Evolutionary conservation across 2,329 filamentous ascomycete species (phyloP).

Genomic region (Amauroascus niger): DNA sequence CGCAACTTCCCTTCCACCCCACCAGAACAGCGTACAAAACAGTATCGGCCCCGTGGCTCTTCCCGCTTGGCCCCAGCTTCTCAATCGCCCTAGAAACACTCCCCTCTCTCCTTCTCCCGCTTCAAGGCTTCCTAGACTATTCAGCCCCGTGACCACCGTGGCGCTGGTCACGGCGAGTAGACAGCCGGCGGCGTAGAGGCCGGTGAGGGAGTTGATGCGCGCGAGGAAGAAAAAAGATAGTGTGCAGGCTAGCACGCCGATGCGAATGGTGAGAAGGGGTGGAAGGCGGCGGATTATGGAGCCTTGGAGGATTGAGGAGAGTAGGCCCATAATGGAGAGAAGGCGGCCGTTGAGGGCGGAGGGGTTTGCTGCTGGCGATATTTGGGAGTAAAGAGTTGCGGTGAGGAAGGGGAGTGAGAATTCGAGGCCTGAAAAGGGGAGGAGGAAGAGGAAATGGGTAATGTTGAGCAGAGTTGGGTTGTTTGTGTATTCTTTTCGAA

Average conservation of each 20-base stretch:
- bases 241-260: constrained; percentile 68
- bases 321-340: constrained; percentile 80
- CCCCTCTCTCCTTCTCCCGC: constrained; percentile 71
- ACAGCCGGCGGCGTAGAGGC: constrained; percentile 71
- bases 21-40: constrained; percentile 97
- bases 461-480: constrained; percentile 72
- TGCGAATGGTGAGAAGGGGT: constrained; percentile 66
- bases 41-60: constrained; percentile 76
- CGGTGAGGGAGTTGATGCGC: constrained; percentile 54
- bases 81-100: constrained; percentile 72
- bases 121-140: constrained; percentile 85
- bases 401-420: constrained; percentile 97
- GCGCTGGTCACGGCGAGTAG: constrained; percentile 82
- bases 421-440: constrained; percentile 97
- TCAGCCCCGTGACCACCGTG: constrained; percentile 88
- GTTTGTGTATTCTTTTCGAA: constrained; percentile 55
- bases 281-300: constrained; percentile 79
- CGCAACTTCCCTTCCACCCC: constrained; percentile 80
- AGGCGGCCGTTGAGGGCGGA: constrained; percentile 73
- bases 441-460: constrained; percentile 79
- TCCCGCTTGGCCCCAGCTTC: constrained; percentile 75
- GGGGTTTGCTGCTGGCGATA: constrained; percentile 44
- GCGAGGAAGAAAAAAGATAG: constrained; percentile 71
- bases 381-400: constrained; percentile 68
- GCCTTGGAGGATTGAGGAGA: constrained; percentile 87